phyloP scores from a whole-genome alignment of 139 green algal species.

The Raphidocelis subcapitata region DNA sequence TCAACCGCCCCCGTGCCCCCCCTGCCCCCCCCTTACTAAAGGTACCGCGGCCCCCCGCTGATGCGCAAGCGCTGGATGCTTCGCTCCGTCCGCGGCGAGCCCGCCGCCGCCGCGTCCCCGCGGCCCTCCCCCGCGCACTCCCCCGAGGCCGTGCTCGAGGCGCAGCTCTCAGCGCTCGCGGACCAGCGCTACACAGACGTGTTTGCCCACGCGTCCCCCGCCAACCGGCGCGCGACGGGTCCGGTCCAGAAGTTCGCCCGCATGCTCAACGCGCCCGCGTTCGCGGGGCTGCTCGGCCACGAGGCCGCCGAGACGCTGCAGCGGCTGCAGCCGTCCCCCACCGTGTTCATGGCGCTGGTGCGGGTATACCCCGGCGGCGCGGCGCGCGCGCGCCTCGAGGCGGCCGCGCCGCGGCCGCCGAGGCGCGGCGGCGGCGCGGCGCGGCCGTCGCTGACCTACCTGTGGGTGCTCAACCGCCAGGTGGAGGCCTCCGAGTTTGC shows the following conservation, averaged over 20 bases:
- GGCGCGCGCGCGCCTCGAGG: too few relatives aligned
- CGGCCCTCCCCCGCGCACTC: conserved; percentile 31
- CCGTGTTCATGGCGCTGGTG: conserved; percentile 41
- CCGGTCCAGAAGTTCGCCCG: conserved; percentile 18
- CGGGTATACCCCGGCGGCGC: conserved; percentile 4
- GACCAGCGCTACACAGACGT: not conserved
- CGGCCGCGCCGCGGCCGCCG: too few relatives aligned
- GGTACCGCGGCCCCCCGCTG: conserved; percentile 24
- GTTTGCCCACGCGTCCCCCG: conserved; percentile 15
- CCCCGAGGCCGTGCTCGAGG: conserved; percentile 41
- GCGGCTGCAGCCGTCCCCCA: conserved; percentile 26
- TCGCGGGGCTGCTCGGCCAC: conserved; percentile 24
- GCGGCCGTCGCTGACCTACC: conserved; percentile 3
- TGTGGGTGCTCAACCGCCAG: conserved; percentile 26
- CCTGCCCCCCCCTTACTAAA: not conserved
- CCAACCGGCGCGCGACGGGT: conserved; percentile 24
- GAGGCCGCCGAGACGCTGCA: conserved; percentile 28
- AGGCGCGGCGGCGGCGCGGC: too few relatives aligned
- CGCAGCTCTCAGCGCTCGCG: conserved; percentile 36
- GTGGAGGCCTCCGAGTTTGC: not conserved
- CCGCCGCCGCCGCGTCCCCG: conserved; percentile 4
- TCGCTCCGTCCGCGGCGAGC: conserved; percentile 7
- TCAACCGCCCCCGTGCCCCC: too few relatives aligned
- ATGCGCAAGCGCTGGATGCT: conserved; percentile 28
- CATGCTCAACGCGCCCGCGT: conserved; percentile 4